Percentiles rank a stretch among this genome's conserved stretches.
Evolutionary conservation across 192 early-diverging fungal genomes (phyloP).

Genomic region (Linnemannia zychae): DNA sequence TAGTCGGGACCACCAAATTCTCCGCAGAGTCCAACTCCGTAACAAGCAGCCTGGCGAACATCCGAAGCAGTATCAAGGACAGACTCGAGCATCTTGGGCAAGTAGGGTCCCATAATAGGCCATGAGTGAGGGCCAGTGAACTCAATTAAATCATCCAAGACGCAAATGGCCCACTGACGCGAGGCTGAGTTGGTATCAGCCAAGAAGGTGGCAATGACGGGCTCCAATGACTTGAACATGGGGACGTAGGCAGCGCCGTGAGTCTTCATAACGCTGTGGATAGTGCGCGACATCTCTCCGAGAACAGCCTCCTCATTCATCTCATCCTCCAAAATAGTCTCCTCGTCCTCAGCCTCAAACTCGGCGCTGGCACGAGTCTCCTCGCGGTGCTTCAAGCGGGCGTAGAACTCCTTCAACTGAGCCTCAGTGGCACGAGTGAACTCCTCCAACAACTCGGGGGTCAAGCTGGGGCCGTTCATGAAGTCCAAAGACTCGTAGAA

Average conservation of each 20-base stretch:
- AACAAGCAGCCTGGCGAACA: conserved; percentile 94
- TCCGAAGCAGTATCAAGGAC: conserved; percentile 72
- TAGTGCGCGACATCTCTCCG: conserved; percentile 83
- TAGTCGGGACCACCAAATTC: conserved; percentile 90
- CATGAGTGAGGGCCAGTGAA: conserved; percentile 83
- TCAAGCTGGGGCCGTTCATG: conserved; percentile 72
- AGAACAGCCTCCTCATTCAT: conserved; percentile 84
- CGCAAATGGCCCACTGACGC: conserved; percentile 94
- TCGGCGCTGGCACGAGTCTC: conserved; percentile 81
- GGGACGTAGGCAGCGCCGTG: conserved; percentile 82
- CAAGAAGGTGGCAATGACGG: conserved; percentile 76
- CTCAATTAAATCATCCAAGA: conserved; percentile 94
- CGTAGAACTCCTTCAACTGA: conserved; percentile 84
- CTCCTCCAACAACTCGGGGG: conserved; percentile 72
- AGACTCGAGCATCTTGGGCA: conserved; percentile 70
- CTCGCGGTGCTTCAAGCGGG: conserved; percentile 82
- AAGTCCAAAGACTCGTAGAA: conserved; percentile 81
- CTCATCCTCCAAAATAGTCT: conserved; percentile 87
- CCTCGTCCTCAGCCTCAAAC: conserved; percentile 95
- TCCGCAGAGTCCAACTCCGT: conserved; percentile 93
- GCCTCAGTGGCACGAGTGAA: conserved; percentile 76
- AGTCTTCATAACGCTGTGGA: conserved; percentile 86
- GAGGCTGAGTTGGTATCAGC: conserved; percentile 73
- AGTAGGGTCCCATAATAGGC: conserved; percentile 76
- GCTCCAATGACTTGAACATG: conserved; percentile 85